Percentiles rank a stretch among this genome's conserved stretches.
These are phyloP conservation scores for Populus alba DNA, from an alignment of 345 rosid species.

Conservation along the genomic window DNA sequence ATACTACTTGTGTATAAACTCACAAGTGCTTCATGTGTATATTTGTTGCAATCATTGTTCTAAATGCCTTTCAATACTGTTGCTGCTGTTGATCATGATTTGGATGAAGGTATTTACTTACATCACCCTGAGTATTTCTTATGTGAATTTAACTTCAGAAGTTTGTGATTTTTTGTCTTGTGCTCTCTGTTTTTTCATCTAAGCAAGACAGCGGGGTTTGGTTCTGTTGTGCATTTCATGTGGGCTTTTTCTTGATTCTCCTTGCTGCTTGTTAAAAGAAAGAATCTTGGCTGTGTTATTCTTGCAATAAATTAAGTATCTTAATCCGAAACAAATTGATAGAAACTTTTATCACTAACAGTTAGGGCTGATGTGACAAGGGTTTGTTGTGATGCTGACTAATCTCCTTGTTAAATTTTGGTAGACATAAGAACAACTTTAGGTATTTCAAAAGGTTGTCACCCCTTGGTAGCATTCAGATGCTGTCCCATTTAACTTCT, in stretches of 20 bases:
- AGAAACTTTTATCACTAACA: not conserved
- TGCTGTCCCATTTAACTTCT: not conserved
- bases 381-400: not conserved
- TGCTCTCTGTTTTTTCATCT: not conserved
- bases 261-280: not conserved
- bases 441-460: not conserved
- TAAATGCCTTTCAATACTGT: slow-evolving; percentile 23
- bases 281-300: not conserved
- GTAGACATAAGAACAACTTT: not conserved
- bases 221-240: not conserved
- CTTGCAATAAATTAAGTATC: not conserved
- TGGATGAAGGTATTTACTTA: slow-evolving; percentile 24
- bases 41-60: slow-evolving; percentile 45
- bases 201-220: not conserved
- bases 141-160: not conserved
- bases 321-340: not conserved
- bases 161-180: not conserved
- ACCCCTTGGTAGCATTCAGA: not conserved
- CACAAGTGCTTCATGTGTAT: slow-evolving; percentile 47
- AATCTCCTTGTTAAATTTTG: not conserved
- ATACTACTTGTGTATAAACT: slow-evolving; percentile 48
- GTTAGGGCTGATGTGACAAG: not conserved
- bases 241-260: not conserved
- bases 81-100: slow-evolving; percentile 14
- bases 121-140: slow-evolving; percentile 8